Base-by-base conservation (phyloP, 116 monocot species). In the Papilionanthe hybrid region DNA sequence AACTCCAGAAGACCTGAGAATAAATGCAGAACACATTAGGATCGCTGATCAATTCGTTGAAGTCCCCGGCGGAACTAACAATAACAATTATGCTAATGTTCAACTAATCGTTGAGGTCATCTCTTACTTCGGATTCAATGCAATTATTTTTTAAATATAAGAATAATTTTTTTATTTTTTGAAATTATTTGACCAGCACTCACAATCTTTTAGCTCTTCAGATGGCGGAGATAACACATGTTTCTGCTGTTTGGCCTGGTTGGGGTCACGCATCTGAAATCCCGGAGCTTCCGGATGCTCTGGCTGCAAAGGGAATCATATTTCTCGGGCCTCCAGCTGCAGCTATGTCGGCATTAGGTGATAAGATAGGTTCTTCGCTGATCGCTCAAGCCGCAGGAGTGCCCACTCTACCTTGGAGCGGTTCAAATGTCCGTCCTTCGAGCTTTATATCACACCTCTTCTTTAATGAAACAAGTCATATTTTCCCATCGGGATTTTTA, bases 181-280 rank as follows among this genome's bases (percentile, higher is more conserved):
- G 0, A 47, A 73, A 73, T 73, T n/a, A n/a, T 73, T 69, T 73
- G 45, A 73, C 44, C 9, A 73, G 22, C 4, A n/a, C 44, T 73
- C 9, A 45, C 42, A 73, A n/a, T 75, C 27, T 50, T 47, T 42
- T 55, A 75, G 55, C 17, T 30, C 75, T 15, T 47, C 85, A 99
- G 99, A 86, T 90, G 77, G 99, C 99, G 81, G 99, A 99, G 80
- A 89, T 91, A 85, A 93, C 99, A 65, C 88, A 55, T 79, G 99
- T 99, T 83, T 88, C 90, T 78, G 99, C 99, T 79, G 99, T 99
- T 53, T 99, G 99, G 99, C 99, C 99, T 83, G 99, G 99, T 72
- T 99, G 99, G 99, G 99, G 99, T 47, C 99, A 99, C 83, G 99
- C 99, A 60, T 99, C 99, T 5, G 99, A 99, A 85, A 99, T 92